Percentiles rank a stretch among this genome's conserved stretches.
phyloP scores from a whole-genome alignment of 345 rosid species.

The Brassica nigra region DNA sequence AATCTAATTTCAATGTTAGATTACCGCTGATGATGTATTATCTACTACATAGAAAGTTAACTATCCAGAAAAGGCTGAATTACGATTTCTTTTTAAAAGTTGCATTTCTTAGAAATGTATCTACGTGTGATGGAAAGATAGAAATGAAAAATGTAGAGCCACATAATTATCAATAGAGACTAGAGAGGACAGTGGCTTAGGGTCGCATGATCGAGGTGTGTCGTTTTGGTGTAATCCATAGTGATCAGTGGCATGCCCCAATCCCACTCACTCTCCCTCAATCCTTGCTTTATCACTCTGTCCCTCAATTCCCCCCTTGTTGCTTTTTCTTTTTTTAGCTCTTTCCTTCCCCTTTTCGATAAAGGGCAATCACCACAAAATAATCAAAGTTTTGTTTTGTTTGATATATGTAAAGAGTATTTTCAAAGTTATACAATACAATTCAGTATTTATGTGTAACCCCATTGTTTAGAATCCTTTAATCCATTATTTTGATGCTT shows the following conservation, averaged over 20 bases:
- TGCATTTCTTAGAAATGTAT: background rate
- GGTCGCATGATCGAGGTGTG: constrained; percentile 27
- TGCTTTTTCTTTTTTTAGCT: background rate
- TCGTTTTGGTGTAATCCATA: constrained; percentile 28
- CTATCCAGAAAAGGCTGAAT: background rate
- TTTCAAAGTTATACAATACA: background rate
- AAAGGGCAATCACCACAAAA: constrained; percentile 10
- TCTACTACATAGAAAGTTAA: background rate
- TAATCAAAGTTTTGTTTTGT: constrained; percentile 3
- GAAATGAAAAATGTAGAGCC: background rate
- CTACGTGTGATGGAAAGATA: background rate
- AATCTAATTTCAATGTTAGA: background rate
- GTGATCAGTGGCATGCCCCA: constrained; percentile 27
- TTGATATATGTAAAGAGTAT: background rate
- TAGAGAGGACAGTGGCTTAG: constrained; percentile 29
- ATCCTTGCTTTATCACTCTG: constrained; percentile 33
- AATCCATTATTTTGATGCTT: background rate
- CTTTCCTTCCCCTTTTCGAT: background rate
- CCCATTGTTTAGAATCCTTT: background rate
- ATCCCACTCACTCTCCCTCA: constrained; percentile 24
- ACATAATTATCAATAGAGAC: background rate
- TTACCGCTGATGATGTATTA: background rate
- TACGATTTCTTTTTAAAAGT: background rate
- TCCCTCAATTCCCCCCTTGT: constrained; percentile 11
- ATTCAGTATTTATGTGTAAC: background rate